Evolutionary conservation across 306 rosid species (phyloP), one percentile per base, ranked within the genome.

Genomic region (Alnus rubra): DNA sequence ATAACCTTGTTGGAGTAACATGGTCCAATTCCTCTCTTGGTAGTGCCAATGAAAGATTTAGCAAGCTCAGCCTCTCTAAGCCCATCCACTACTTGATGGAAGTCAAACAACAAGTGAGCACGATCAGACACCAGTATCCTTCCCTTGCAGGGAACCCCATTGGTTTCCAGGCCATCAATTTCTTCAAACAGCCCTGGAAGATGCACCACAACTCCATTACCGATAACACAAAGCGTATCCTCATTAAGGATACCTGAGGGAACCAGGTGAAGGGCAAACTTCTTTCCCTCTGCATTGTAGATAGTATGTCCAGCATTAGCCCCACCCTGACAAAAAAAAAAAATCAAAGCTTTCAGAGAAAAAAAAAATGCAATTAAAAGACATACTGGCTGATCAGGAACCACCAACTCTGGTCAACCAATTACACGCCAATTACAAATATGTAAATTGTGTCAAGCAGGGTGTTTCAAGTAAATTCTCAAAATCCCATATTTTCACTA

Each of bases 261-360:
- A 80, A 95, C 91, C 58, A 93, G 96, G 84, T 93, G 99, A 84
- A 95, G 99, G 1, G 98, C 97, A 68, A 95, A 95, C 85, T 93
- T 95, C 81, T 93, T 93, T 73, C 99, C 99, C 87, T 95, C 99
- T 1, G 92, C 80, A 80, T 95, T 95, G 82, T 95, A 95, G 75
- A 95, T 95, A 54, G 99, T 95, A 79, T 95, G 98, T 37, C 98
- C 99, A 51, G 98, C 99, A 85, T 95, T 95, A 65, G 98, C 97
- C 73, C 99, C 98, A 75, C 99, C 99, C 98, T 95, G 75, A 62
- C 23, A 73, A 35, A 15, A 71, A 28, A 30, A 49, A 12, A 39
- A 74, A 53, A 14, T 37, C 58, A 82, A 70, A 51, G 49, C 45
- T 56, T 72, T 39, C 84, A 73, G 30, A 39, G 63, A 83, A 83